A percentile compares a stretch with the other conserved stretches of the same genome.
phyloP scores from a whole-genome alignment of 2,329 filamentous ascomycete species.

The Tolypocladium guangdongense region DNA sequence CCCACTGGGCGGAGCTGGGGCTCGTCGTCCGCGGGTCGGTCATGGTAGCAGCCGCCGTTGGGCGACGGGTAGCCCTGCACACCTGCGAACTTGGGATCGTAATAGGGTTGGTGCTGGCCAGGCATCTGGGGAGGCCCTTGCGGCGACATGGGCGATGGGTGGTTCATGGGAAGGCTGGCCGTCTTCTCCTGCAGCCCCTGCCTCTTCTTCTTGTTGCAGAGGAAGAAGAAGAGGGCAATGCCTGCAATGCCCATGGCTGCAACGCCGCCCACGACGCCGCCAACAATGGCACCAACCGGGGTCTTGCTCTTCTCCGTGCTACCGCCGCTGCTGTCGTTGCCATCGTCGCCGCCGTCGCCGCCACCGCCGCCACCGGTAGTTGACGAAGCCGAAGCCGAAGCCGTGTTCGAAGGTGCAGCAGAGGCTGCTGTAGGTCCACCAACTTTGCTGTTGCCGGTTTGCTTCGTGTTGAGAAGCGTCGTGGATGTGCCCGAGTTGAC shows the following conservation, averaged over 20 bases:
- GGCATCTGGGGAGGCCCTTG: not conserved
- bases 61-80: slow-evolving; percentile 10
- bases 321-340: slow-evolving; percentile 1
- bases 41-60: slow-evolving; percentile 9
- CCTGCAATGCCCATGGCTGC: slow-evolving; percentile 19
- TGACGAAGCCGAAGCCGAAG: not conserved
- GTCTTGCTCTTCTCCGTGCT: slow-evolving; percentile 3
- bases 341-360: slow-evolving; percentile 1
- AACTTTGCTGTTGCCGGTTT: not conserved
- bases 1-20: slow-evolving; percentile 8
- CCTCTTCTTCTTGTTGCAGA: slow-evolving; percentile 19
- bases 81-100: slow-evolving; percentile 15
- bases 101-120: slow-evolving; percentile 8
- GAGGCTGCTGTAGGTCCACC: slow-evolving; percentile 1
- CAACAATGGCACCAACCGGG: slow-evolving; percentile 25
- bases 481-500: not conserved
- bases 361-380: not conserved
- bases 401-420: not conserved
- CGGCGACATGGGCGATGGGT: slow-evolving; percentile 1
- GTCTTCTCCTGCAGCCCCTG: slow-evolving; percentile 2
- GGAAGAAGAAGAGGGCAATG: slow-evolving; percentile 18
- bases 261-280: slow-evolving; percentile 26
- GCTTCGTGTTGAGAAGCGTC: not conserved
- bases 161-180: slow-evolving; percentile 1
- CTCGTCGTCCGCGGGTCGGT: slow-evolving; percentile 13